These are phyloP conservation scores for Colletotrichum sidae DNA, from an alignment of 2,329 filamentous ascomycete genomes.

Conservation along the genomic window DNA sequence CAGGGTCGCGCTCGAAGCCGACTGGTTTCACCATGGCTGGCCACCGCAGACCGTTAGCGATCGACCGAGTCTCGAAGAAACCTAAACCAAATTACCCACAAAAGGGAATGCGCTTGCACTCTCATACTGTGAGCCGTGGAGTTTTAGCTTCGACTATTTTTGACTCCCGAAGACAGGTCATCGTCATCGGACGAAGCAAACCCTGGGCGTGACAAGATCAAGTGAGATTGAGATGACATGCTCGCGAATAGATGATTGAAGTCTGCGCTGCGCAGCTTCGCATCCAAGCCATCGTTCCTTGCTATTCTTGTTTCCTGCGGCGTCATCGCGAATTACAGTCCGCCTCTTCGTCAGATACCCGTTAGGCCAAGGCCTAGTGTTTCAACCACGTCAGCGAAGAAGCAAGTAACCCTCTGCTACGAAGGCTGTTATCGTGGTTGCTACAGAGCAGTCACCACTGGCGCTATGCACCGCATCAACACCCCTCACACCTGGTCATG, in stretches of 20 bases:
- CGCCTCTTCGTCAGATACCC: background rate
- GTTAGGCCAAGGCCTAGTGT: constrained; percentile 13
- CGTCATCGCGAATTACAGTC: constrained; percentile 1
- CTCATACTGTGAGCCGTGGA: too few relatives aligned
- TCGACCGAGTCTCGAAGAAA: constrained; percentile 20
- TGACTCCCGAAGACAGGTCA: constrained; percentile 13
- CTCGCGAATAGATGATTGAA: background rate
- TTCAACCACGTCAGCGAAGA: constrained; percentile 17
- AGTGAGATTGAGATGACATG: background rate
- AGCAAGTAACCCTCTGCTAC: background rate
- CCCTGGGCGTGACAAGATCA: background rate
- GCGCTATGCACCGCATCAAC: too few relatives aligned
- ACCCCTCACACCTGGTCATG: too few relatives aligned
- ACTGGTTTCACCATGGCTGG: constrained; percentile 34
- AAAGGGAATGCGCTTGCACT: background rate
- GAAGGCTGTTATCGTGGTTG: too few relatives aligned
- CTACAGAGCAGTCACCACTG: too few relatives aligned
- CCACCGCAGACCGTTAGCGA: constrained; percentile 23
- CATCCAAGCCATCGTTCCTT: background rate
- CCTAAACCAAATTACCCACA: background rate
- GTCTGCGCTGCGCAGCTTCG: background rate
- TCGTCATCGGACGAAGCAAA: constrained; percentile 28
- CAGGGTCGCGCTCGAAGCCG: constrained; percentile 23
- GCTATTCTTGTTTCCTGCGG: background rate
- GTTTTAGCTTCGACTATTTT: constrained; percentile 8